Evolutionary conservation across 305 asterid genomes (phyloP), one percentile per base, ranked within the genome.

Genomic region (Striga hermonthica): DNA sequence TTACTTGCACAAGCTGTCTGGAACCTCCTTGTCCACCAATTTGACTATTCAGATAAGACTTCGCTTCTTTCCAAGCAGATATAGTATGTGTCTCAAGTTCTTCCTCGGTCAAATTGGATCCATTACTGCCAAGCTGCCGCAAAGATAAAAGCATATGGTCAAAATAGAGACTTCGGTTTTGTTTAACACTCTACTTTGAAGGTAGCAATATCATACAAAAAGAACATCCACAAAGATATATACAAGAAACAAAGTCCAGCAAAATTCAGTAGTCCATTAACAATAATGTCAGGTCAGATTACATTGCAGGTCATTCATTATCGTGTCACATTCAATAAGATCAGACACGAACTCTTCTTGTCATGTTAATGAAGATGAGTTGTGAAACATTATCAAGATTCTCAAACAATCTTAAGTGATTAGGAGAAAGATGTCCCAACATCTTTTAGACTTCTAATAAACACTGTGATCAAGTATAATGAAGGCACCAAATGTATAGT

Each of bases 71-170:
- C 94, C 94, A 86, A 65, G 94, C 78, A 16, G 74, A 74, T 68
- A 74, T 68, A 0, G 74, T 74, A 52, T 74, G 78, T 12, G 74
- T 74, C 88, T 82, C 90, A 1, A 84, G 94, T 78, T 86, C 88
- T 74, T 86, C 94, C 74, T 86, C 94, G 8, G 94, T 86, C 73
- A 86, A 74, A 71, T 84, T 80, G 36, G 90, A 86, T 74, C 86
- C 94, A 65, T 77, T 85, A 70, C 72, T 86, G 62, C 90, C 94
- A 67, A 86, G 90, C 94, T 86, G 85, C 22, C 57, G 15, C 57
- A 50, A 2, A 45, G 15, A 47, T 15, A 15, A 49, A 49, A 12
- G 16, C 35, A 13, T 7, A 16, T 50, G 34, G 31, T 22, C 31
- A 50, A 50, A 49, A 50, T 5, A 14, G 9, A 12, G 56, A 50